Evolutionary conservation across 2,329 filamentous ascomycete genomes (phyloP).

Genomic region (Plectosphaerella sp.): DNA sequence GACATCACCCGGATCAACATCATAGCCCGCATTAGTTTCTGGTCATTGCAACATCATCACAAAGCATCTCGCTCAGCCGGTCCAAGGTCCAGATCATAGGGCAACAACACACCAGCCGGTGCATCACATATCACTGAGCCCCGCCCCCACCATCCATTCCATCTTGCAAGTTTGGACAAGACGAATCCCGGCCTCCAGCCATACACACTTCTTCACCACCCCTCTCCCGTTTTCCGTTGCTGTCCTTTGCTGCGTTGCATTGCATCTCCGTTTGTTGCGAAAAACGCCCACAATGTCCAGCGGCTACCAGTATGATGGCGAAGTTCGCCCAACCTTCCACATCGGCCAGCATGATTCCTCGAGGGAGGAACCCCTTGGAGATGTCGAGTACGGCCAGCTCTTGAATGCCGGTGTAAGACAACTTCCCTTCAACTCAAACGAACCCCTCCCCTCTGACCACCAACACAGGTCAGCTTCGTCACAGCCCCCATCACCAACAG

Average conservation of each 20-base stretch:
- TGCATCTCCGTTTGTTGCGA: too few relatives aligned
- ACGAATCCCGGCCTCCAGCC: not conserved
- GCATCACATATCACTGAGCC: too few relatives aligned
- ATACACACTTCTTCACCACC: not conserved
- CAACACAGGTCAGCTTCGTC: constrained; percentile 67
- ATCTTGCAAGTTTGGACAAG: too few relatives aligned
- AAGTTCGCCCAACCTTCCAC: constrained; percentile 49
- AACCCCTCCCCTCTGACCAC: not conserved
- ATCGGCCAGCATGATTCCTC: constrained; percentile 71
- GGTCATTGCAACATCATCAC: too few relatives aligned
- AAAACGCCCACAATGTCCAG: not conserved
- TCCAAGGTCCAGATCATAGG: too few relatives aligned
- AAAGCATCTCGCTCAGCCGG: too few relatives aligned
- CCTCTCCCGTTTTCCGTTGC: too few relatives aligned
- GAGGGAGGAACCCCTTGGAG: constrained; percentile 54
- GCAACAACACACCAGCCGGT: too few relatives aligned
- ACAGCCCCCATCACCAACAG: constrained; percentile 74
- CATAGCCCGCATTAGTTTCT: too few relatives aligned
- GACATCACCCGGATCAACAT: too few relatives aligned
- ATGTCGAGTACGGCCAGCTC: constrained; percentile 61
- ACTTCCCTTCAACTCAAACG: not conserved
- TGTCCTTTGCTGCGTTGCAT: too few relatives aligned
- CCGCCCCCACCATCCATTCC: not conserved
- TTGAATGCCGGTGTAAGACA: constrained; percentile 63
- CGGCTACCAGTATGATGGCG: not conserved